Percentiles rank a stretch among this genome's conserved stretches.
These are phyloP conservation scores for Agaricus subrufescens DNA, from an alignment of 768 basidiomycete species.

Conservation along the genomic window DNA sequence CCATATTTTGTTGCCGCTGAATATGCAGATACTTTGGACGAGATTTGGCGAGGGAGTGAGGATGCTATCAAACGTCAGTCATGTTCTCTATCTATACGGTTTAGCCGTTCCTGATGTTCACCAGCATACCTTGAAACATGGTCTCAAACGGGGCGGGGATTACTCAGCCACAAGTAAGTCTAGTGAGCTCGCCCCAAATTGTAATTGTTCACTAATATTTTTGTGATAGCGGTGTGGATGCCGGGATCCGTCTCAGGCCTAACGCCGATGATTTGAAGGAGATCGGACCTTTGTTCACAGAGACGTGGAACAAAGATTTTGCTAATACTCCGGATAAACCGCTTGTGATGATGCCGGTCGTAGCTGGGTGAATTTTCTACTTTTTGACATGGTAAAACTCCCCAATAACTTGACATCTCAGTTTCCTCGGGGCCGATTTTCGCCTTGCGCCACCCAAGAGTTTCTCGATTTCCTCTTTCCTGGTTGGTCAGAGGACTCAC, in stretches of 20 bases:
- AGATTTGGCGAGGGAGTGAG: slow-evolving; percentile 33
- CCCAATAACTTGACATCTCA: slow-evolving; percentile 13
- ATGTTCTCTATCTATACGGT: neutral
- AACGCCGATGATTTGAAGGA: slow-evolving; percentile 40
- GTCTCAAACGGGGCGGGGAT: slow-evolving; percentile 34
- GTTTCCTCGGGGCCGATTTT: slow-evolving; percentile 10
- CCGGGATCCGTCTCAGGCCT: slow-evolving; percentile 55
- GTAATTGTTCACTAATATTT: neutral
- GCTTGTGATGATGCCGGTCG: slow-evolving; percentile 35
- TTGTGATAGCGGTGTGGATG: slow-evolving; percentile 42
- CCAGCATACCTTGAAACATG: slow-evolving; percentile 21
- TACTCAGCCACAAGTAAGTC: slow-evolving; percentile 53
- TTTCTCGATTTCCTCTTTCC: slow-evolving; percentile 16
- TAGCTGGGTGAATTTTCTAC: slow-evolving; percentile 32
- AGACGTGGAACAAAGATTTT: slow-evolving; percentile 48
- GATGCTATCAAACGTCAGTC: slow-evolving; percentile 37
- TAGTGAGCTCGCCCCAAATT: no score
- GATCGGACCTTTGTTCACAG: slow-evolving; percentile 43
- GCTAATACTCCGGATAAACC: slow-evolving; percentile 51
- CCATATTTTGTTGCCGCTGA: slow-evolving; percentile 38
- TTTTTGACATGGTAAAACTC: neutral
- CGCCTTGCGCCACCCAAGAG: slow-evolving; percentile 14
- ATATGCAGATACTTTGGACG: slow-evolving; percentile 45
- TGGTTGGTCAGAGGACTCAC: slow-evolving; percentile 6
- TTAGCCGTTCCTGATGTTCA: neutral